Evolutionary conservation across 1,284 basidiomycete species (phyloP).

Genomic region (Cerrena zonata): DNA sequence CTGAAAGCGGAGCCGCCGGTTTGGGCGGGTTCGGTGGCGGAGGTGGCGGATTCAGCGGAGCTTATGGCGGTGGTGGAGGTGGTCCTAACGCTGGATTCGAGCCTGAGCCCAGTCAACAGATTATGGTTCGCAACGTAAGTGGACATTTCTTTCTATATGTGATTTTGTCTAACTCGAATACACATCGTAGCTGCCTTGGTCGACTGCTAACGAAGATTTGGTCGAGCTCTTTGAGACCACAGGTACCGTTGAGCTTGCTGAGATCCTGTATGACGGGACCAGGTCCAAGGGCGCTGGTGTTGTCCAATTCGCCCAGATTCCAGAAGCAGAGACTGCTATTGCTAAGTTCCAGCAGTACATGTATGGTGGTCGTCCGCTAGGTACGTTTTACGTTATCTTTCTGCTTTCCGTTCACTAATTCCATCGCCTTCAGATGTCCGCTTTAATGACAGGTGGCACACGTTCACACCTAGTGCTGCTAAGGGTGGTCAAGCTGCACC

Average conservation of each 20-base stretch:
- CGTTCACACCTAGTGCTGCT: slow-evolving; percentile 77
- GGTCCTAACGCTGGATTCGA: slow-evolving; percentile 32
- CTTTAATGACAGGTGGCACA: slow-evolving; percentile 90
- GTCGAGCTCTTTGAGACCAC: slow-evolving; percentile 98
- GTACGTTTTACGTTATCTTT: slow-evolving; percentile 35
- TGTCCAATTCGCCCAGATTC: slow-evolving; percentile 86
- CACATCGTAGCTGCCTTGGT: slow-evolving; percentile 93
- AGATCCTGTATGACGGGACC: slow-evolving; percentile 86
- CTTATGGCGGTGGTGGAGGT: slow-evolving; percentile 30
- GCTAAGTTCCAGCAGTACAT: slow-evolving; percentile 89
- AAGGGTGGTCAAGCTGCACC: slow-evolving; percentile 70
- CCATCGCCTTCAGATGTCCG: slow-evolving; percentile 59
- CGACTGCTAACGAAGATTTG: slow-evolving; percentile 96
- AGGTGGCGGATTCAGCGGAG: neutral
- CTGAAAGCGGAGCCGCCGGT: slow-evolving; percentile 54
- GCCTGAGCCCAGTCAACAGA: slow-evolving; percentile 87
- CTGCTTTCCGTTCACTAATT: neutral
- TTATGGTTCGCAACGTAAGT: slow-evolving; percentile 94
- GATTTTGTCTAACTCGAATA: too few species aligned
- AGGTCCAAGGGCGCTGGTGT: slow-evolving; percentile 92
- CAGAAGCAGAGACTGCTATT: slow-evolving; percentile 90
- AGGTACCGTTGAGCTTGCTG: slow-evolving; percentile 88
- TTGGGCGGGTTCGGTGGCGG: slow-evolving; percentile 45
- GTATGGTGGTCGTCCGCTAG: slow-evolving; percentile 85
- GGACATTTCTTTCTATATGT: neutral